phyloP scores from a whole-genome alignment of 2,329 filamentous ascomycete genomes.

The Neofusicoccum sp. region DNA sequence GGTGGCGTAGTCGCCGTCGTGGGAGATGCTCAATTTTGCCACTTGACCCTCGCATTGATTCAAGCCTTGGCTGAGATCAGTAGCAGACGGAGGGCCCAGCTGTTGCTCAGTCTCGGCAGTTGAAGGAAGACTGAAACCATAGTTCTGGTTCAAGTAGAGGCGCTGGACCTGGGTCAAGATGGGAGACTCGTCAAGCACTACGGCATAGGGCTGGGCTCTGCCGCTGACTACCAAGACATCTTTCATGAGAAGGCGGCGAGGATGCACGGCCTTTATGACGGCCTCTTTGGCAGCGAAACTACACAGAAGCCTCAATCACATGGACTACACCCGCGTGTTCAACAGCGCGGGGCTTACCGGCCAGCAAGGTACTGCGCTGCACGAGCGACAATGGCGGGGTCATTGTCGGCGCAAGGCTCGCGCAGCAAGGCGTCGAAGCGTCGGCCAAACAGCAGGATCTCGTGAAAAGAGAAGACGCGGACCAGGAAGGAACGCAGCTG shows the following conservation, averaged over 20 bases:
- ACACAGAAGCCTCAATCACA: not conserved
- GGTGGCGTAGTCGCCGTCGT: conserved; percentile 79
- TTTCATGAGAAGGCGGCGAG: not conserved
- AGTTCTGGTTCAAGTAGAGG: conserved; percentile 29
- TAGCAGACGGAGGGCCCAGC: not conserved
- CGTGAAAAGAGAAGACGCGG: conserved; percentile 5
- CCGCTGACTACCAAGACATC: not conserved
- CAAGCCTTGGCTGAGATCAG: conserved; percentile 8
- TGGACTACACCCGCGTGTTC: not conserved
- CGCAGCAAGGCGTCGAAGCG: not conserved
- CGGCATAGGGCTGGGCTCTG: conserved; percentile 8
- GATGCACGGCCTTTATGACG: conserved; percentile 43
- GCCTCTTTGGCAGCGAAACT: conserved; percentile 54
- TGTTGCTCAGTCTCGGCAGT: not conserved
- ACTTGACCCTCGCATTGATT: conserved; percentile 44
- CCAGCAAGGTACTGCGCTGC: conserved; percentile 33
- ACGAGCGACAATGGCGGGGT: not conserved
- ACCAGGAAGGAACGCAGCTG: not conserved
- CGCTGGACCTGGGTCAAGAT: conserved; percentile 17
- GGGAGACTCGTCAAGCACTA: conserved; percentile 21
- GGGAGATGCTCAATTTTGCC: conserved; percentile 77
- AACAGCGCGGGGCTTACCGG: conserved; percentile 27
- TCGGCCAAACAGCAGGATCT: not conserved
- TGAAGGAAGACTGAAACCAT: not conserved
- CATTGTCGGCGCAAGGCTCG: not conserved